Conservation (phyloP, 371 early-diverging fungal species). For the Lichtheimia hyalospora region DNA sequence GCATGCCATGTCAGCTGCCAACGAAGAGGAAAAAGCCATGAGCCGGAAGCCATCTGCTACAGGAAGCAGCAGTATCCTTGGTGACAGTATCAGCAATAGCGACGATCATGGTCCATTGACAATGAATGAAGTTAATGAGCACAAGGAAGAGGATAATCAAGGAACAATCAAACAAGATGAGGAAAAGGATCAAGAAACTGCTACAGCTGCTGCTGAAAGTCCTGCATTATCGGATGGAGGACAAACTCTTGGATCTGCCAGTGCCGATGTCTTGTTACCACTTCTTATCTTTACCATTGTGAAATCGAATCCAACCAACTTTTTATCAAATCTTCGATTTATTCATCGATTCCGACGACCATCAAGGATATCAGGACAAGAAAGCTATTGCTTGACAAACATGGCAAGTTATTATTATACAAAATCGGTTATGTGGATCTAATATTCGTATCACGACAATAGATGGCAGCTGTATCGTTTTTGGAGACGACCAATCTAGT, state of each 20-base stretch:
- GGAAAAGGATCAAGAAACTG: not conserved
- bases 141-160: no score
- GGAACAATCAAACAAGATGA: not conserved
- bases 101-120: not conserved
- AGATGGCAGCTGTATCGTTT: conserved; percentile 50
- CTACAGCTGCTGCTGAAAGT: not conserved
- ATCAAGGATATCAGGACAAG: conserved; percentile 45
- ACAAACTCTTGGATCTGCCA: conserved; percentile 20
- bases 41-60: not conserved
- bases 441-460: not conserved
- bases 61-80: not conserved
- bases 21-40: conserved; percentile 11
- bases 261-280: conserved; percentile 68
- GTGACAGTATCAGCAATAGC: not conserved
- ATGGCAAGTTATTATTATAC: conserved; percentile 22
- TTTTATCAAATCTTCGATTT: conserved; percentile 62
- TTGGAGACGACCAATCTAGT: conserved; percentile 48
- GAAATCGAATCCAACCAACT: conserved; percentile 64
- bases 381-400: conserved; percentile 55
- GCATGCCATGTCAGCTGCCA: conserved; percentile 24
- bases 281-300: conserved; percentile 70
- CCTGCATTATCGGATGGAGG: not conserved
- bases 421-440: not conserved
- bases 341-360: conserved; percentile 55
- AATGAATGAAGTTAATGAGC: no score